Evolutionary conservation across 306 rosid species (phyloP).

Genomic region (Echinosophora koreensis): DNA sequence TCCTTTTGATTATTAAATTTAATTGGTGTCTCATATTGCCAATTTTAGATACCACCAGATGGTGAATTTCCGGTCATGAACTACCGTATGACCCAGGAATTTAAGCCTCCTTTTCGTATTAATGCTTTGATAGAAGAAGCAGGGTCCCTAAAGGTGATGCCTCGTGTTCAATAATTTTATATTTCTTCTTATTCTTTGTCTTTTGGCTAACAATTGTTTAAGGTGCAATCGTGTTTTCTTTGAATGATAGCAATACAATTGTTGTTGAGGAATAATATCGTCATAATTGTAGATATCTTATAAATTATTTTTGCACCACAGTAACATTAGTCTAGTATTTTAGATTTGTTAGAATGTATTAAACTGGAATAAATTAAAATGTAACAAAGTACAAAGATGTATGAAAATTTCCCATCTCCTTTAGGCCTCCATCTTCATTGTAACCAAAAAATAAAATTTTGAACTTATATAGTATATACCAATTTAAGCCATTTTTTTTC

Average conservation of each 20-base stretch:
- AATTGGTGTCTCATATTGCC: slow-evolving; percentile 40
- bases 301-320: slow-evolving; percentile 28
- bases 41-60: slow-evolving; percentile 73
- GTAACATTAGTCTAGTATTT: slow-evolving; percentile 8
- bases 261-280: slow-evolving; percentile 11
- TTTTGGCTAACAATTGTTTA: slow-evolving; percentile 16
- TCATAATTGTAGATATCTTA: slow-evolving; percentile 6
- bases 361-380: slow-evolving; percentile 9
- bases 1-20: slow-evolving; percentile 33
- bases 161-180: slow-evolving; percentile 26
- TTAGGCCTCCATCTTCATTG: slow-evolving; percentile 17
- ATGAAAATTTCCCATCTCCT: neutral
- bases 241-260: slow-evolving; percentile 28
- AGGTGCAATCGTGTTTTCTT: neutral
- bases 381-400: slow-evolving; percentile 3
- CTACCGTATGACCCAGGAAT: slow-evolving; percentile 88
- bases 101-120: slow-evolving; percentile 84
- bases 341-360: slow-evolving; percentile 14
- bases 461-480: slow-evolving; percentile 1
- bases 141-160: slow-evolving; percentile 71
- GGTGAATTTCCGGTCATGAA: slow-evolving; percentile 95
- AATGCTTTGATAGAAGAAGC: slow-evolving; percentile 82
- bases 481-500: slow-evolving; percentile 11
- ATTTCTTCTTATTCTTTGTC: neutral
- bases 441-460: slow-evolving; percentile 12